Evolutionary conservation across 306 rosid species (phyloP), one percentile per base, ranked within the genome.

Genomic region (Phaseolus lunatus): DNA sequence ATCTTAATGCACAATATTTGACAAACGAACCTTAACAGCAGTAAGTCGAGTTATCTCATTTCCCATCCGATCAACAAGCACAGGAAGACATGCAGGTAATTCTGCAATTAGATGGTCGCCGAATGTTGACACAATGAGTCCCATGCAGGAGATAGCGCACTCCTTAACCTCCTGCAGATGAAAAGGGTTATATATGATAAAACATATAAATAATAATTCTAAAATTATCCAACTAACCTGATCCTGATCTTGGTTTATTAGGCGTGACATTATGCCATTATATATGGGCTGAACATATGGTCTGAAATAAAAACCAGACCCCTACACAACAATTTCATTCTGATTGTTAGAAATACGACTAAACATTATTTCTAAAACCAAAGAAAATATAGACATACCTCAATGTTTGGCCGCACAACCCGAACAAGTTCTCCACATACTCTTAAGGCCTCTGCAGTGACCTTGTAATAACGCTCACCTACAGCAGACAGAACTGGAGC

Each of bases 161-260:
- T 96, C 99, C 83, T 96, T 96, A 69, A 96, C 99, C 89, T 96
- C 99, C 99, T 96, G 91, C 63, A 76, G 65, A 71, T 20, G 66
- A 48, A 80, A 61, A 59, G 78, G 6, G 64, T 84, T 70, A 84
- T 73, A 29, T 58, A 81, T 67, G 76, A 75, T 12, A 77, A 27
- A 54, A 35, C 16, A 56, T 22, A n/a, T 20, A 62, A 72, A 31
- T 4, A 61, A 31, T 10, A 48, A 22, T 67, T 56, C 58, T 10
- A 73, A 2, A 49, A 86, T 62, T 69, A 61, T 59, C 78, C 56
- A 45, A 80, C 96, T 66, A 73, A 96, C 99, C 97, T 96, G 99
- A 90, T 96, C 99, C 81, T 96, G 99, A 87, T 96, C 99, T 90
- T 96, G 99, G 89, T 96, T 96, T 79, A 93, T 91, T 92, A 96